phyloP scores from a whole-genome alignment of 2,329 filamentous ascomycete species.

The Clonostachys rosea region DNA sequence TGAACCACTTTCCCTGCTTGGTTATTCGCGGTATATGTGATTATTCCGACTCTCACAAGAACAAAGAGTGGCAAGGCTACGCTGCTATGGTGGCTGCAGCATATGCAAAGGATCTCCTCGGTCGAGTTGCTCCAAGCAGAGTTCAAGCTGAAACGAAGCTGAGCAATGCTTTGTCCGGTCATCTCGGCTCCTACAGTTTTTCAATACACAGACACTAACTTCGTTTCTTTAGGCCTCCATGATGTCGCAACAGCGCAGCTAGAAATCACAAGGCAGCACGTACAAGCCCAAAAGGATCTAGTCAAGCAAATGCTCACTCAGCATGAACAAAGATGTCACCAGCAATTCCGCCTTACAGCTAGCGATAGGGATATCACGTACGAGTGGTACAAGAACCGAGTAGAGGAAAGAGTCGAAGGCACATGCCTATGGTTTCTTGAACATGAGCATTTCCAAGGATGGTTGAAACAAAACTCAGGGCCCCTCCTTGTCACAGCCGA shows the following conservation, averaged over 20 bases:
- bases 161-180: neutral
- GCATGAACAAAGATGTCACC: constrained; percentile 6
- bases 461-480: constrained; percentile 16
- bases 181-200: too few relatives aligned
- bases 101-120: constrained; percentile 13
- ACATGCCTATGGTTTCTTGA: constrained; percentile 22
- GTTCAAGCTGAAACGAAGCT: neutral
- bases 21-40: constrained; percentile 23
- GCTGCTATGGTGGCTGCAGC: constrained; percentile 15
- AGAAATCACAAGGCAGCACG: constrained; percentile 1
- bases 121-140: neutral
- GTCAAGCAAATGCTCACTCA: constrained; percentile 1
- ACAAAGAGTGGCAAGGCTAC: constrained; percentile 17
- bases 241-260: neutral
- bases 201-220: too few relatives aligned
- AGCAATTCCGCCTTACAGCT: constrained; percentile 7
- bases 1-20: constrained; percentile 16
- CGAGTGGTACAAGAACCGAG: constrained; percentile 12
- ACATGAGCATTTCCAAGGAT: constrained; percentile 18
- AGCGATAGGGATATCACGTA: constrained; percentile 10
- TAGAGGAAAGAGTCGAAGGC: neutral
- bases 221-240: neutral
- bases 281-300: constrained; percentile 2
- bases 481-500: constrained; percentile 27
- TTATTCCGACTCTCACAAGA: constrained; percentile 22